Percentiles rank a stretch among this genome's conserved stretches.
These are phyloP conservation scores for Secale cereale DNA, from an alignment of 176 grass and related monocot genomes.

Conservation along the genomic window DNA sequence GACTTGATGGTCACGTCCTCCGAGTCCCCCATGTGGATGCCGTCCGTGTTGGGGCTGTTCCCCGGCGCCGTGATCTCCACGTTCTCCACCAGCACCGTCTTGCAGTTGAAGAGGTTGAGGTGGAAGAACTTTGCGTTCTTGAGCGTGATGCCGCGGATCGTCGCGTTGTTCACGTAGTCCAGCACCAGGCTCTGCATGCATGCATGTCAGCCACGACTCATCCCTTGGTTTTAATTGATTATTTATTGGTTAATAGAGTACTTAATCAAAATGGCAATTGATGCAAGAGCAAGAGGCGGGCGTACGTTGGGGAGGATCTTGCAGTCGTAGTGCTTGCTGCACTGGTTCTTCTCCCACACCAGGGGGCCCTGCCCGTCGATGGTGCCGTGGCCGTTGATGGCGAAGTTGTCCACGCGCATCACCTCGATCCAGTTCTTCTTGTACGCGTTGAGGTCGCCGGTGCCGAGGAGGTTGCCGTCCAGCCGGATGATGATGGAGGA, in stretches of 20 bases:
- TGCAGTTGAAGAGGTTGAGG: slow-evolving; percentile 43
- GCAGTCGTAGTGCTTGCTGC: slow-evolving; percentile 49
- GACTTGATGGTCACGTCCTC: slow-evolving; percentile 41
- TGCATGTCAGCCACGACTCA: too few relatives aligned
- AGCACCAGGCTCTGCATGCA: slow-evolving; percentile 53
- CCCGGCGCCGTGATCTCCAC: slow-evolving; percentile 48
- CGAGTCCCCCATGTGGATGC: slow-evolving; percentile 68
- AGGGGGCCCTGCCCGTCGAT: slow-evolving; percentile 57
- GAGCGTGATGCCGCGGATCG: slow-evolving; percentile 29
- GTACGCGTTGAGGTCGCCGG: slow-evolving; percentile 44
- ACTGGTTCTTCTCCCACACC: slow-evolving; percentile 54
- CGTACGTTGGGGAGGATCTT: slow-evolving; percentile 50
- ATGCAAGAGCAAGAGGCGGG: not conserved
- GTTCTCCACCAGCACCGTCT: slow-evolving; percentile 41
- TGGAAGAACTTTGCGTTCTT: slow-evolving; percentile 79
- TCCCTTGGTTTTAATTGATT: too few relatives aligned
- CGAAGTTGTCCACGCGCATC: slow-evolving; percentile 24
- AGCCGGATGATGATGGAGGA: slow-evolving; percentile 44
- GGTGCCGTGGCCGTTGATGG: slow-evolving; percentile 45
- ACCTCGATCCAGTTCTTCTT: slow-evolving; percentile 62
- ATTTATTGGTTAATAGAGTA: too few relatives aligned
- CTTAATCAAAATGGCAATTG: too few relatives aligned
- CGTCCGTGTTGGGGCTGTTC: slow-evolving; percentile 82
- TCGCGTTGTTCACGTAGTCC: slow-evolving; percentile 36
- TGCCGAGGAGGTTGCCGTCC: slow-evolving; percentile 53